Conservation (phyloP, 129 eudicot genomes). For the Cynara cardunculus region DNA sequence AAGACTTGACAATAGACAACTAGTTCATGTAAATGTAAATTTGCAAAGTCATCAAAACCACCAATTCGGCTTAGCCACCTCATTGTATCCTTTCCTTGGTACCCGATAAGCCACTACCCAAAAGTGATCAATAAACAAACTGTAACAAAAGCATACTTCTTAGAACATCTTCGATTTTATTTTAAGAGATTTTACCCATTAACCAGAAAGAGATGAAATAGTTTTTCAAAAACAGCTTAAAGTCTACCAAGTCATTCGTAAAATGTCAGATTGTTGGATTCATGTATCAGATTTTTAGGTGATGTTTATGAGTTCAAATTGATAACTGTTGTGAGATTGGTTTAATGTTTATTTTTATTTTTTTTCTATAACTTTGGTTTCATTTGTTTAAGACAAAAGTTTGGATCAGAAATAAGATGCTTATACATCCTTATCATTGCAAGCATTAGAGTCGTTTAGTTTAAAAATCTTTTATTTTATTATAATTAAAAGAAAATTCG, state of each 20-base stretch:
- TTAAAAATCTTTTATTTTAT: not conserved
- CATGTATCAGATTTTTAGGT: not conserved
- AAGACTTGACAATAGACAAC: not conserved
- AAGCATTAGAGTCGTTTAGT: no score
- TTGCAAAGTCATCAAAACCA: not conserved
- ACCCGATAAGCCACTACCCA: no score
- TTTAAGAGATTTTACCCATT: not conserved
- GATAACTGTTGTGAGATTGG: not conserved
- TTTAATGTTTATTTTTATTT: no score
- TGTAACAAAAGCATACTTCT: not conserved
- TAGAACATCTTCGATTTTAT: not conserved
- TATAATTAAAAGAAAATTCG: not conserved
- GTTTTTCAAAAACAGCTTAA: no score
- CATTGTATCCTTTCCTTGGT: no score
- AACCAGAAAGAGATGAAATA: no score
- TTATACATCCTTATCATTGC: no score
- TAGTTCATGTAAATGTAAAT: not conserved
- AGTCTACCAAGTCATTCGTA: no score
- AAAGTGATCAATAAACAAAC: not conserved
- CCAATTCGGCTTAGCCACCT: not conserved
- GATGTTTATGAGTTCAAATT: no score
- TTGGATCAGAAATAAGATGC: not conserved
- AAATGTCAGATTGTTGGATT: no score
- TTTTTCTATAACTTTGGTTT: no score
- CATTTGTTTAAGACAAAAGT: not conserved